Conservation (phyloP, 1,284 basidiomycete species). For the Trametes versicolor region DNA sequence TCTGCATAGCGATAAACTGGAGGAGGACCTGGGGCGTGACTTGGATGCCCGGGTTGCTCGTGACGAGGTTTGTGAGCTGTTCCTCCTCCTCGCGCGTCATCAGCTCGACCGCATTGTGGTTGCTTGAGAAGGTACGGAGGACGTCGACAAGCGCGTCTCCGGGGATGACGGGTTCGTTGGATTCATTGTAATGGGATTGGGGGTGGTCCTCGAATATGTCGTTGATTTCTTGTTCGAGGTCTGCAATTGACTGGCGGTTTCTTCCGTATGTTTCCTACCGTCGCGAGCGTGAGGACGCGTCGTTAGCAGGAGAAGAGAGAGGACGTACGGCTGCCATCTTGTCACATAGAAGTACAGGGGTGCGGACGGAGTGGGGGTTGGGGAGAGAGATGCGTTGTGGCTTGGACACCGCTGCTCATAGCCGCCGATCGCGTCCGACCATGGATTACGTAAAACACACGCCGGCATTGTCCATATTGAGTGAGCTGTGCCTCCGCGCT, state of each 20-base stretch:
- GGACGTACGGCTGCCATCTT: slow-evolving; percentile 30
- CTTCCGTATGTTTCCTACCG: slow-evolving; percentile 52
- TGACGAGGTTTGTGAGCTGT: slow-evolving; percentile 63
- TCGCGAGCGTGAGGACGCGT: slow-evolving; percentile 21
- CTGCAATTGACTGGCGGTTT: slow-evolving; percentile 69
- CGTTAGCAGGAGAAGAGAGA: neutral
- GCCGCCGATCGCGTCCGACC: slow-evolving; percentile 25
- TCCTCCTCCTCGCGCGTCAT: slow-evolving; percentile 66
- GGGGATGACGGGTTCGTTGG: slow-evolving; percentile 69
- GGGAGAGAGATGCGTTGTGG: slow-evolving; percentile 12
- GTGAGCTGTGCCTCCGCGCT: neutral
- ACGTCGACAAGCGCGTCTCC: slow-evolving; percentile 74
- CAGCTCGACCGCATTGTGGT: slow-evolving; percentile 66
- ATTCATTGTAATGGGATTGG: slow-evolving; percentile 60
- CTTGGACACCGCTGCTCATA: slow-evolving; percentile 18
- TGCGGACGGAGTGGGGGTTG: slow-evolving; percentile 25
- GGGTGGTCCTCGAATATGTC: slow-evolving; percentile 73
- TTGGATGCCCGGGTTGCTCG: slow-evolving; percentile 67
- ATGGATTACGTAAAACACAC: slow-evolving; percentile 20
- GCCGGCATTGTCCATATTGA: slow-evolving; percentile 19
- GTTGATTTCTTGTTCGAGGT: slow-evolving; percentile 73
- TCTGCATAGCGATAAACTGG: slow-evolving; percentile 70
- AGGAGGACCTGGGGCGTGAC: slow-evolving; percentile 75
- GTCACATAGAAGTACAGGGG: slow-evolving; percentile 33
- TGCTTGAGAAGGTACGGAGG: slow-evolving; percentile 65